Evolutionary conservation across 2,329 filamentous ascomycete species (phyloP), one percentile per base, ranked within the genome.

Genomic region (Ophiostoma piceae): DNA sequence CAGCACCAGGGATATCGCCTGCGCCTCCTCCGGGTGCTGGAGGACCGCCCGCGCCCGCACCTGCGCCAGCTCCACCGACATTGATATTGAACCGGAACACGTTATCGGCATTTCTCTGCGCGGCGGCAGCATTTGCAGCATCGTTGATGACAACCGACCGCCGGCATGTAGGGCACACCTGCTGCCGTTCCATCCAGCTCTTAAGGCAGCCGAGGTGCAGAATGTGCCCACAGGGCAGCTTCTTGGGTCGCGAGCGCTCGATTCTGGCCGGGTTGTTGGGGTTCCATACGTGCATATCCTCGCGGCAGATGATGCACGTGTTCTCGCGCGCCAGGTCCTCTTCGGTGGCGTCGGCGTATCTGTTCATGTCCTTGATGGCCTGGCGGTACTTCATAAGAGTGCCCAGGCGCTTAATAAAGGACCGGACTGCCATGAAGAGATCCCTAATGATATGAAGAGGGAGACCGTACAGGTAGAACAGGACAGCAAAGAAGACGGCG

Each of bases 371-470:
- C 74, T 90, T 87, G 2, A 96, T 93, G 2, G 95, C 95, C 76
- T 92, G 92, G 70, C 94, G 89, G 78, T 98, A 99, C 71, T 92
- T 89, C 73, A 97, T 81, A 74, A 97, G 91, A 74, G 96, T 94
- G 73, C 89, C 86, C n/a, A 98, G 87, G 12, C 94, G 87, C 80
- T 95, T 96, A 72, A 92, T 85, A 78, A 99, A 97, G 2, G 94
- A 96, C 68, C 94, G 87, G 67, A 94, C 90, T 0, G 95, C 98
- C 81, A 99, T 88, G 79, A 97, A 96, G 29, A 98, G 87, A 77
- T 99, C 95, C 69, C 95, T 87, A 82, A 99, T 91, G 71, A 99
- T 98, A 77, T 99, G 95, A 72, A 99, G 96, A 0, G 95, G 95
- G 39, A 99, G 84, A 12, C 94, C 95, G 77, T 97, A 97, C 83